Evolutionary conservation across 805 yeast genomes (phyloP).

Genomic region (Hanseniaspora guilliermondii): DNA sequence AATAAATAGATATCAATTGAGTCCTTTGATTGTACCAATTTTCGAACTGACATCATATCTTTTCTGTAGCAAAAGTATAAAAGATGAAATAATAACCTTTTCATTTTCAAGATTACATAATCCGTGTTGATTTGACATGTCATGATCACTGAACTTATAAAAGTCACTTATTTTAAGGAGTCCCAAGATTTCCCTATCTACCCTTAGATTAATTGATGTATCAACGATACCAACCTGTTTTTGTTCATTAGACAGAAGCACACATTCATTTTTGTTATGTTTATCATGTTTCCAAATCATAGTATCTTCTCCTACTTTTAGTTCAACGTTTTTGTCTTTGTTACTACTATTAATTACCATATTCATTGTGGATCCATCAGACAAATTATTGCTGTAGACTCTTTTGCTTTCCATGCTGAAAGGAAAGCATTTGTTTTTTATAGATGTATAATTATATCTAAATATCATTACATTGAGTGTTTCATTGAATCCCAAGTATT

Average conservation of each 20-base stretch:
- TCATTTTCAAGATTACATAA: not conserved
- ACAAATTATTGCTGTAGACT: not conserved
- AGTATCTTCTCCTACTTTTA: not conserved
- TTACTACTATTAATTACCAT: not conserved
- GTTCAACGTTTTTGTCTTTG: not conserved
- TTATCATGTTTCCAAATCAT: not conserved
- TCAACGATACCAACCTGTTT: not conserved
- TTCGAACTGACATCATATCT: not conserved
- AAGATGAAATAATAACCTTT: not conserved
- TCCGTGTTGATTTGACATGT: not conserved
- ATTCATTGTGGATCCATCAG: not conserved
- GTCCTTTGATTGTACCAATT: not conserved
- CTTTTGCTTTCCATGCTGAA: not conserved
- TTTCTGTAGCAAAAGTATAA: not conserved
- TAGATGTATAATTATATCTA: not conserved
- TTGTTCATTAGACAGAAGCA: not conserved
- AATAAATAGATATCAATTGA: not conserved
- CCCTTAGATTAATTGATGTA: not conserved
- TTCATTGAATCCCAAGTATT: not conserved
- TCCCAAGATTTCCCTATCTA: not conserved
- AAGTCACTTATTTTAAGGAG: not conserved
- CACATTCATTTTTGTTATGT: not conserved
- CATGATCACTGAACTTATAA: not conserved
- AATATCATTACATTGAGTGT: not conserved
- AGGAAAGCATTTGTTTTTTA: not conserved